Evolutionary conservation across 2,329 filamentous ascomycete genomes (phyloP), one percentile per base, ranked within the genome.

Genomic region (Pseudocercospora ulei): DNA sequence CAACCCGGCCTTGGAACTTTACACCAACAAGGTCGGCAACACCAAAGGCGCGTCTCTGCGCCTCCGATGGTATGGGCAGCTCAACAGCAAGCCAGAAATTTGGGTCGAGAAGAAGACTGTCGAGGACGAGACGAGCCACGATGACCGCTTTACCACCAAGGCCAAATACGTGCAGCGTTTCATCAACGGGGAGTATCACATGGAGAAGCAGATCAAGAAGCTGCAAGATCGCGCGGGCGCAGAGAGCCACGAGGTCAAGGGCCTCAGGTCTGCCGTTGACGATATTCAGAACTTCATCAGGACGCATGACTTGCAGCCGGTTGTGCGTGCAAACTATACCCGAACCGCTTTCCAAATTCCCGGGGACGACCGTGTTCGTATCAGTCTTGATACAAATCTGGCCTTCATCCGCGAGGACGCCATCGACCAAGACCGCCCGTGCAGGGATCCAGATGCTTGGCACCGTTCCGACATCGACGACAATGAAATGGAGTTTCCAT

Each of bases 261-360:
- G 70, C 14, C 79, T 92, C 57, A 80, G 80, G 60, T 68, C 70
- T 22, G 80, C 81, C 2, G 81, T 88, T 9, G 68, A 77, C 30
- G 75, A 79, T 44, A 82, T 96, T 25, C 85, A 94, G 59, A 67
- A 70, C 1, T 88, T 93, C 54, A 77, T 95, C 58, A 74, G 76
- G 55, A 72, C 82, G 31, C 76, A 83, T 55, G 73, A 82, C 39
- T 69, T 98, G 9, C 76, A 88, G 58, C 90, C 90, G 3, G 73
- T 94, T 19, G 63, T 98, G 37, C 78, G 90, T 35, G 90, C 90
- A 47, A 94, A 93, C 64, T 96, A 96, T 61, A 82, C 79, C 24
- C 82, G 90, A 46, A 93, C 86, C 1, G 90, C 90, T 1, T 98
- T 96, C 67, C 90, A 98, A 63, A 94, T 94, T 50, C 90, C 90